phyloP scores from a whole-genome alignment of 2,329 filamentous ascomycete species.

The Phyllosticta ampelicida region DNA sequence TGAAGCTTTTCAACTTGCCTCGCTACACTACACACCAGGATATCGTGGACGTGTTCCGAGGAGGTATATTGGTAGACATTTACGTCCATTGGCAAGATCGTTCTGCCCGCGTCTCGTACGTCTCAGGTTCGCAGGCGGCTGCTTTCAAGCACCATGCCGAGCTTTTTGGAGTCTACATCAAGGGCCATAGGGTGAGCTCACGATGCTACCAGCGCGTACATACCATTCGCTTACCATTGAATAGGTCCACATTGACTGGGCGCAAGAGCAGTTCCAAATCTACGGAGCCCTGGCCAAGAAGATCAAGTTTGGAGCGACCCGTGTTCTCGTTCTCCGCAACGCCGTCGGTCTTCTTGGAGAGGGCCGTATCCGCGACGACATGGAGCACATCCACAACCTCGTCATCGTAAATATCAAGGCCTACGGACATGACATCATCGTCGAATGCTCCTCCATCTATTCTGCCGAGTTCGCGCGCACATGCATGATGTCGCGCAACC shows the following conservation, averaged over 20 bases:
- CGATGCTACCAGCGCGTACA: neutral
- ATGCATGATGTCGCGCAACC: slow-evolving; percentile 60
- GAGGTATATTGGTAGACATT: slow-evolving; percentile 60
- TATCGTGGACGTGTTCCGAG: slow-evolving; percentile 53
- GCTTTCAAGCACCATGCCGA: slow-evolving; percentile 56
- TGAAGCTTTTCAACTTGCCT: slow-evolving; percentile 53
- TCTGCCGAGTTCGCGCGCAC: slow-evolving; percentile 64
- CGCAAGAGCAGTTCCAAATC: slow-evolving; percentile 58
- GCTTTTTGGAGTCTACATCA: slow-evolving; percentile 56
- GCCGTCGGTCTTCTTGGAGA: slow-evolving; percentile 42
- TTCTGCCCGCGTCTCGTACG: slow-evolving; percentile 57
- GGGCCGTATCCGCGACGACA: slow-evolving; percentile 54
- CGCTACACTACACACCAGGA: slow-evolving; percentile 55
- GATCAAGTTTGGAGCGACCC: slow-evolving; percentile 54
- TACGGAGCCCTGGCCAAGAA: slow-evolving; percentile 53
- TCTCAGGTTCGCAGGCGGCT: slow-evolving; percentile 43
- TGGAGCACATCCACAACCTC: slow-evolving; percentile 75
- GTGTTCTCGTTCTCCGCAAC: slow-evolving; percentile 39
- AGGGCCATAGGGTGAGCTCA: slow-evolving; percentile 51
- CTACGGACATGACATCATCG: slow-evolving; percentile 50
- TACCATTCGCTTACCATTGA: neutral
- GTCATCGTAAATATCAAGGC: slow-evolving; percentile 52
- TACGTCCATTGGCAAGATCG: slow-evolving; percentile 50
- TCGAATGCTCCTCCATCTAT: slow-evolving; percentile 67
- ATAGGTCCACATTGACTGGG: slow-evolving; percentile 60